These are phyloP conservation scores for Tylopilus rubrobrunneus DNA, from an alignment of 768 basidiomycete genomes.

Conservation along the genomic window DNA sequence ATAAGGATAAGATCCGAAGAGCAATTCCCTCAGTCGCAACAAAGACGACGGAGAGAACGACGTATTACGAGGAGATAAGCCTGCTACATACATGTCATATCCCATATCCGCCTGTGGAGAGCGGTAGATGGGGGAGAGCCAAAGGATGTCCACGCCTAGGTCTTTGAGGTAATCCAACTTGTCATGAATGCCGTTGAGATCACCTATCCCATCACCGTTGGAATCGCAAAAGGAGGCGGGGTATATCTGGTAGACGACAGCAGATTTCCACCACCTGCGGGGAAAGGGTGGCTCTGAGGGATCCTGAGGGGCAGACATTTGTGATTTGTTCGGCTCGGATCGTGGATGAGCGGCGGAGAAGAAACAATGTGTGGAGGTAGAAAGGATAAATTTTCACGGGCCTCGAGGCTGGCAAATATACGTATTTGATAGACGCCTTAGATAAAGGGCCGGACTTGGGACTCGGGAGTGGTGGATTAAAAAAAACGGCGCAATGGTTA, in stretches of 20 bases:
- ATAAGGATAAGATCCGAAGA: slow-evolving; percentile 13
- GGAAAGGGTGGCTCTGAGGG: slow-evolving; percentile 19
- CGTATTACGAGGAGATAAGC: not conserved
- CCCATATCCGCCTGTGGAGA: slow-evolving; percentile 72
- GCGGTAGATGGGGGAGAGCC: slow-evolving; percentile 60
- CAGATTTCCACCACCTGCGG: slow-evolving; percentile 55
- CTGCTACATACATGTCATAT: slow-evolving; percentile 59
- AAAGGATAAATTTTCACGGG: not conserved
- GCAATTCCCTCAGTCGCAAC: not conserved
- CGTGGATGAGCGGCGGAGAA: slow-evolving; percentile 2
- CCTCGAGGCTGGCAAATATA: slow-evolving; percentile 21
- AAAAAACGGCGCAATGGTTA: not conserved
- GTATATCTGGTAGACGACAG: slow-evolving; percentile 65
- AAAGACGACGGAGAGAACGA: not conserved
- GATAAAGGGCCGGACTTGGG: slow-evolving; percentile 4
- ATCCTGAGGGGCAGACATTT: slow-evolving; percentile 2
- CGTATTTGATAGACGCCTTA: slow-evolving; percentile 10
- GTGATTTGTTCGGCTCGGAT: not conserved
- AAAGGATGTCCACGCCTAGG: slow-evolving; percentile 64
- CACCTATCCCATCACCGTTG: slow-evolving; percentile 69
- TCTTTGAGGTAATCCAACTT: slow-evolving; percentile 69
- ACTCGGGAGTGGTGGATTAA: not conserved
- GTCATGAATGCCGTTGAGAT: slow-evolving; percentile 59
- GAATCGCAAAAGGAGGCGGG: slow-evolving; percentile 68
- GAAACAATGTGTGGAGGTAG: slow-evolving; percentile 15